These are phyloP conservation scores for Aegilops longissima DNA, from an alignment of 176 grass and related monocot species.

Conservation along the genomic window DNA sequence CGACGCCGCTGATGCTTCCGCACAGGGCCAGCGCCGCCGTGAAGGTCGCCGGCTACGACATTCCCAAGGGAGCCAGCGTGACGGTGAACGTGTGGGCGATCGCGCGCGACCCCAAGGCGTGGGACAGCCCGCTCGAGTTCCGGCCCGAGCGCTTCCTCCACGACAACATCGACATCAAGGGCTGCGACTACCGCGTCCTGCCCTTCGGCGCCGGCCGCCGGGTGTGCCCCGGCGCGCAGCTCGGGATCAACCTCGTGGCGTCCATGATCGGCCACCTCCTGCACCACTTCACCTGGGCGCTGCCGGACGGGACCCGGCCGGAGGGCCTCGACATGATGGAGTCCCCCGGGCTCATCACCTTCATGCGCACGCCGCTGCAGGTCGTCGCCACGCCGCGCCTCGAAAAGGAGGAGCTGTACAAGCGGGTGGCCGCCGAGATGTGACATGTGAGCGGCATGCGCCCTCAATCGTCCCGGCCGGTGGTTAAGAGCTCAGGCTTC, in stretches of 20 bases:
- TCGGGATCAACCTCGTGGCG: background rate
- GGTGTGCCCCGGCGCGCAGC: slow-evolving; percentile 37
- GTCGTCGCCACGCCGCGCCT: background rate
- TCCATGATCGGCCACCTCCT: slow-evolving; percentile 4
- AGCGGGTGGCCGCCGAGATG: background rate
- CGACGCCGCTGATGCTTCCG: slow-evolving; percentile 48
- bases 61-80: slow-evolving; percentile 47
- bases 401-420: background rate
- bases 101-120: slow-evolving; percentile 43
- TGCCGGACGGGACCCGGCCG: background rate
- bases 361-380: slow-evolving; percentile 14
- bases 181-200: slow-evolving; percentile 54
- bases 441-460: background rate
- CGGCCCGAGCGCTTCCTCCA: slow-evolving; percentile 42
- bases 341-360: background rate
- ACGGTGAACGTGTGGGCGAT: slow-evolving; percentile 49
- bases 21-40: slow-evolving; percentile 36
- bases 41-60: slow-evolving; percentile 51
- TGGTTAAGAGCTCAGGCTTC: too few relatives aligned
- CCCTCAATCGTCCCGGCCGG: too few relatives aligned
- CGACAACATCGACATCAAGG: slow-evolving; percentile 57
- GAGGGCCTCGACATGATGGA: slow-evolving; percentile 1
- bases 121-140: slow-evolving; percentile 53
- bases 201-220: slow-evolving; percentile 51
- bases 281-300: background rate